phyloP scores from a whole-genome alignment of 2,329 filamentous ascomycete species.

The Diaporthe caulivora region DNA sequence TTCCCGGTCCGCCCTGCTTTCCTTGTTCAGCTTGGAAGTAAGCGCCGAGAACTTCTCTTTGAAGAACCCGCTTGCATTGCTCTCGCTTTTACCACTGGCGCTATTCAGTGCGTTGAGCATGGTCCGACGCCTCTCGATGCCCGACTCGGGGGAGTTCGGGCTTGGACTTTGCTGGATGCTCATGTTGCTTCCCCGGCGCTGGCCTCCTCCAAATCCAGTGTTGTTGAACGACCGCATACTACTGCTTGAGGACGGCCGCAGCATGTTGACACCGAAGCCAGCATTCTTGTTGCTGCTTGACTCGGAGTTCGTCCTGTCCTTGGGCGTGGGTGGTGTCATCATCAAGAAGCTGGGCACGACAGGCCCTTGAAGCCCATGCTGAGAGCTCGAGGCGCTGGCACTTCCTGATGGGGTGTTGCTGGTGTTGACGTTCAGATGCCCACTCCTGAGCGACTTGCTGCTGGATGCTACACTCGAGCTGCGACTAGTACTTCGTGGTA shows the following conservation, averaged over 20 bases:
- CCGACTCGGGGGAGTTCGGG: conserved; percentile 32
- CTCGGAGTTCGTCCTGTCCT: conserved; percentile 40
- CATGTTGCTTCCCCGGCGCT: conserved; percentile 40
- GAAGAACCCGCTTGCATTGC: conserved; percentile 36
- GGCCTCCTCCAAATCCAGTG: conserved; percentile 37
- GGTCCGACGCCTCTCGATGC: conserved; percentile 23
- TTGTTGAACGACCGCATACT: conserved; percentile 42
- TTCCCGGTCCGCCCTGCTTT: conserved; percentile 46
- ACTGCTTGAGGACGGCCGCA: conserved; percentile 43
- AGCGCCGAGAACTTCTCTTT: conserved; percentile 45
- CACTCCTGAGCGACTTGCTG: conserved; percentile 55
- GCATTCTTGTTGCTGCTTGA: conserved; percentile 36
- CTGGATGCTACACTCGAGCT: conserved; percentile 66
- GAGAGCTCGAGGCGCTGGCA: conserved; percentile 44
- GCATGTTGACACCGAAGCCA: conserved; percentile 41
- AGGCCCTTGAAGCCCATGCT: conserved; percentile 39
- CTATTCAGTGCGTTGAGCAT: conserved; percentile 38
- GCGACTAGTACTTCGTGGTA: conserved; percentile 60
- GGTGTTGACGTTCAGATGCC: conserved; percentile 37
- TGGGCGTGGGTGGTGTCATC: conserved; percentile 62
- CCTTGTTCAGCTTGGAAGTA: conserved; percentile 43
- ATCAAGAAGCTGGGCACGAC: conserved; percentile 56
- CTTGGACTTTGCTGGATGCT: conserved; percentile 24
- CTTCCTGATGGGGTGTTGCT: conserved; percentile 38
- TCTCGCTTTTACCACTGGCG: conserved; percentile 41